Evolutionary conservation across 2,329 filamentous ascomycete genomes (phyloP), one percentile per base, ranked within the genome.

Genomic region (Cladorrhinum sp.): DNA sequence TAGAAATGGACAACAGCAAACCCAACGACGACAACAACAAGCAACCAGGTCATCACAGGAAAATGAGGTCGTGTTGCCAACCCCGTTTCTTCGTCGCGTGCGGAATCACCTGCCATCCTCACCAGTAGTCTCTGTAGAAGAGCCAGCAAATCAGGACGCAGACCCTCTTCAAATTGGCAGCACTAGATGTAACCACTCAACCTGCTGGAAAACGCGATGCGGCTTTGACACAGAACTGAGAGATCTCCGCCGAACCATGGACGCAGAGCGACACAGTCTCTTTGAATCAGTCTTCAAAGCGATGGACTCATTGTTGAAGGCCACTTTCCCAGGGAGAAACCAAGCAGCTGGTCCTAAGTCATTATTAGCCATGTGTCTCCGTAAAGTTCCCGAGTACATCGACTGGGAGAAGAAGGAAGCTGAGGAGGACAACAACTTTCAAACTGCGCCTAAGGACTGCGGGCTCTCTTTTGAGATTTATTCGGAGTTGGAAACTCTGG

Each of bases 361-460:
- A 3, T 72, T 84, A 9, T 62, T 83, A 18, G 76, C 77, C 20
- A 79, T 81, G 75, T 81, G 80, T 60, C 72, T 84, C 5, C 73
- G 76, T 57, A 77, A 75, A 62, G 72, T 84, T 14, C 81, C 81
- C 1, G 72, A 73, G 16, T 82, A 79, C 63, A 78, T 83, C 30
- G 69, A 70, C 1, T 74, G 74, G 71, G 75, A 80, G 56, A 68
- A 69, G 28, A 65, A 70, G 12, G 73, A 79, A 20, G 71, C 76
- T 3, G 73, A 77, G 55, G 66, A 73, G 46, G 77, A 73, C 46
- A 71, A 72, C 12, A 77, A 76, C 2, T 74, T 73, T 0, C 66
- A 71, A 16, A 73, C 73, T 10, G 69, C 70, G 0, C 65, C 76
- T 16, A 69, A 74, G n/a, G 69, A 68, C 6, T 71, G 75, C 18